These are phyloP conservation scores for Balakata baccata DNA, from an alignment of 345 rosid genomes.

Conservation along the genomic window DNA sequence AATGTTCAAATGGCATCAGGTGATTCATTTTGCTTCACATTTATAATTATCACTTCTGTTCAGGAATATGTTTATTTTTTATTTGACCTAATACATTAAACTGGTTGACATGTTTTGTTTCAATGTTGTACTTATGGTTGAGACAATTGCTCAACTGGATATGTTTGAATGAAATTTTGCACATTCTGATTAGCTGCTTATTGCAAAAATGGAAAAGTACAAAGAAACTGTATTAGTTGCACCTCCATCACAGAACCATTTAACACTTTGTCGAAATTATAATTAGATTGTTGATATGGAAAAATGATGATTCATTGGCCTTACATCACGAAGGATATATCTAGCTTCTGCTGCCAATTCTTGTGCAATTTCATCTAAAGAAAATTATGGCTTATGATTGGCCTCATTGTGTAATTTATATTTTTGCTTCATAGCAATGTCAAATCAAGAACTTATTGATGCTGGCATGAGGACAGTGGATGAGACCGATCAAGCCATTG, in stretches of 20 bases:
- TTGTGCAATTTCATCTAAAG: not conserved
- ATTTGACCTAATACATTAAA: too few relatives aligned
- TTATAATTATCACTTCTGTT: not conserved
- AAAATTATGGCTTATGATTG: not conserved
- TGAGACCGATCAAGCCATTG: slow-evolving; percentile 94
- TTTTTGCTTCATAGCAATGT: slow-evolving; percentile 56
- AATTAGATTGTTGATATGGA: too few relatives aligned
- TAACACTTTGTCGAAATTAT: not conserved
- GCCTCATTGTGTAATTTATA: not conserved
- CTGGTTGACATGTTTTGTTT: too few relatives aligned
- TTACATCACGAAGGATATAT: not conserved
- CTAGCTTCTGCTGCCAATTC: not conserved
- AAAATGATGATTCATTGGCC: too few relatives aligned
- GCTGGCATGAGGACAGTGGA: slow-evolving; percentile 83
- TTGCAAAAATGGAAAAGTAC: not conserved
- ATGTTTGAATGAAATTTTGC: too few relatives aligned
- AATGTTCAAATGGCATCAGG: slow-evolving; percentile 89
- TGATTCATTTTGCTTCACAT: slow-evolving; percentile 22
- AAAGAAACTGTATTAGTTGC: not conserved
- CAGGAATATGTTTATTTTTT: not conserved
- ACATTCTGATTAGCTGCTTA: not conserved
- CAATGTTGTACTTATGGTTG: too few relatives aligned
- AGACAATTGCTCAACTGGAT: too few relatives aligned
- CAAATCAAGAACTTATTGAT: slow-evolving; percentile 83
- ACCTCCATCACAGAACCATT: not conserved